These are phyloP conservation scores for Geotrichum fermentans DNA, from an alignment of 1,139 yeast genomes.

Conservation along the genomic window DNA sequence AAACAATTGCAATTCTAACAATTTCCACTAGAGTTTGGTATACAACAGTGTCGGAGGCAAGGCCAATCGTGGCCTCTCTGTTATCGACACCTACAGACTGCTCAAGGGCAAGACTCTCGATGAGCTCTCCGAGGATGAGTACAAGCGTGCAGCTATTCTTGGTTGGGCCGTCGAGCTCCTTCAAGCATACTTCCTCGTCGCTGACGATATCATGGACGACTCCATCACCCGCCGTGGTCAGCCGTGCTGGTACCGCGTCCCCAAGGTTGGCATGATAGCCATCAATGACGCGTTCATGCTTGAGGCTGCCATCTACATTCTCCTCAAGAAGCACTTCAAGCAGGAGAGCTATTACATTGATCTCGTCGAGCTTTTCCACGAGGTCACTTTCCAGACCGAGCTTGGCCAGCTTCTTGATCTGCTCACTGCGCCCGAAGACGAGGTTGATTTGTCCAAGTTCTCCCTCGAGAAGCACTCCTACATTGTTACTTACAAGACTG, in stretches of 20 bases:
- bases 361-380: slow-evolving; percentile 76
- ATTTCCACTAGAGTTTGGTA: slow-evolving; percentile 45
- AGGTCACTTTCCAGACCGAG: slow-evolving; percentile 94
- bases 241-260: slow-evolving; percentile 90
- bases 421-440: slow-evolving; percentile 95
- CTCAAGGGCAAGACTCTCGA: slow-evolving; percentile 57
- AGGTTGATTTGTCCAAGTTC: slow-evolving; percentile 81
- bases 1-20: background rate
- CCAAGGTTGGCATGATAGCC: slow-evolving; percentile 84
- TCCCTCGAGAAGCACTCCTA: slow-evolving; percentile 86
- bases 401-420: slow-evolving; percentile 93
- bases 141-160: slow-evolving; percentile 77
- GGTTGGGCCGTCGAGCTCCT: slow-evolving; percentile 95
- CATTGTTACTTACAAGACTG: slow-evolving; percentile 94
- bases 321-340: slow-evolving; percentile 85
- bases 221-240: slow-evolving; percentile 97
- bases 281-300: slow-evolving; percentile 96
- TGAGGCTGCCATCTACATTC: slow-evolving; percentile 87
- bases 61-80: slow-evolving; percentile 92
- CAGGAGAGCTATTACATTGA: slow-evolving; percentile 80
- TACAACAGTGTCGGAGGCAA: slow-evolving; percentile 97
- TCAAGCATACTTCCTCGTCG: slow-evolving; percentile 95
- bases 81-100: slow-evolving; percentile 84
- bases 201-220: slow-evolving; percentile 98
- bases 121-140: slow-evolving; percentile 64